Evolutionary conservation across 495 filamentous ascomycete species (phyloP).

Genomic region (Aspergillus conjunctus): DNA sequence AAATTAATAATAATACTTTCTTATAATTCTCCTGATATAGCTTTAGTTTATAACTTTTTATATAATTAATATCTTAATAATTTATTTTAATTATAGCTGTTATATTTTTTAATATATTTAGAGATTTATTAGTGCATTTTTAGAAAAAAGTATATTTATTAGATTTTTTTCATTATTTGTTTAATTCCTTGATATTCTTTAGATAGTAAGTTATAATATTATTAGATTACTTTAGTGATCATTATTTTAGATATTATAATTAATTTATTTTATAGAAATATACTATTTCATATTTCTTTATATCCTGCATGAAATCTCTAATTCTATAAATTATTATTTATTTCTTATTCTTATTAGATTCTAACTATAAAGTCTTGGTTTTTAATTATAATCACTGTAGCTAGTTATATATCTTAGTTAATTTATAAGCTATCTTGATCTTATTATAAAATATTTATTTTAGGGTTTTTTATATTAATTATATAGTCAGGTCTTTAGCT

Average conservation of each 20-base stretch:
- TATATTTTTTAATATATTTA: slow-evolving; percentile 10
- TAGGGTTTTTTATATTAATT: slow-evolving; percentile 10
- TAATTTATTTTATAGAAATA: slow-evolving; percentile 16
- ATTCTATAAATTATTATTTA: no score
- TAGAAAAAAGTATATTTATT: slow-evolving; percentile 9
- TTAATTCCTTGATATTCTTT: neutral
- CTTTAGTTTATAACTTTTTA: slow-evolving; percentile 10
- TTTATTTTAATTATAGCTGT: slow-evolving; percentile 16
- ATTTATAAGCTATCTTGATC: slow-evolving; percentile 12
- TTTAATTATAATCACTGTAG: slow-evolving; percentile 13
- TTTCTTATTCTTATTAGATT: no score
- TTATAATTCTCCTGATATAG: slow-evolving; percentile 8
- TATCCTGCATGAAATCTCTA: no score
- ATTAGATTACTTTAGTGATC: slow-evolving; percentile 4
- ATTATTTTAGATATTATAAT: slow-evolving; percentile 15
- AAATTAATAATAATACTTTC: slow-evolving; percentile 11
- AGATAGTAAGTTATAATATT: slow-evolving; percentile 12
- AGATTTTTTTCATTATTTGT: slow-evolving; percentile 9
- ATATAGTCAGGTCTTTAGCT: slow-evolving; percentile 9
- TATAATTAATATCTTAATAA: slow-evolving; percentile 15
- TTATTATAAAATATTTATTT: neutral
- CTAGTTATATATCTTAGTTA: slow-evolving; percentile 3
- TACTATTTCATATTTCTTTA: no score
- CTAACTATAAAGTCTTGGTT: no score
- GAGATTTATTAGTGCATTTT: slow-evolving; percentile 5